Evolutionary conservation across 345 rosid genomes (phyloP).

Genomic region (Linum usitatissimum): DNA sequence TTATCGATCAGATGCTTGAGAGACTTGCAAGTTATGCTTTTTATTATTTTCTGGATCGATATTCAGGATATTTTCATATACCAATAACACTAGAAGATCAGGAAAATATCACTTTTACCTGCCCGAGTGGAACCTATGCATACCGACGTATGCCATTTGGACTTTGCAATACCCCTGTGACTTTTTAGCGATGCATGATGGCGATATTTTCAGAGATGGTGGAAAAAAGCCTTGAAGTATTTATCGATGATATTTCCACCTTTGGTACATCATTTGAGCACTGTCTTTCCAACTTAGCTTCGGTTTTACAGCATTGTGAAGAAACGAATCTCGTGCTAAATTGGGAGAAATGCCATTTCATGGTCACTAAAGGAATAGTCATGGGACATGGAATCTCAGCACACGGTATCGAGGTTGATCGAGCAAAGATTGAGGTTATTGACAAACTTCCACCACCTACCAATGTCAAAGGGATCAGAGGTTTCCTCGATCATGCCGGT

Average conservation of each 20-base stretch:
- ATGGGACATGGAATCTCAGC: neutral
- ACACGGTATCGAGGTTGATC: constrained; percentile 1
- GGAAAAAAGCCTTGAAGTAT: neutral
- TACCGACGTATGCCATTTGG: neutral
- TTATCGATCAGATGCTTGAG: neutral
- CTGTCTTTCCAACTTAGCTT: neutral
- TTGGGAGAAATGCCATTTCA: constrained; percentile 8
- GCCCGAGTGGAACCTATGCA: neutral
- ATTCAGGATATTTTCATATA: neutral
- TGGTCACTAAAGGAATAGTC: constrained; percentile 2
- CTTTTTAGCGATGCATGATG: constrained; percentile 5
- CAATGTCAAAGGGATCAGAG: neutral
- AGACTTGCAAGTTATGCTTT: neutral
- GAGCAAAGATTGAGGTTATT: constrained; percentile 1
- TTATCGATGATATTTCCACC: constrained; percentile 3
- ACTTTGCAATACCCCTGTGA: neutral
- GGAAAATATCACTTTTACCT: constrained; percentile 1
- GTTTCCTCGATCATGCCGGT: neutral
- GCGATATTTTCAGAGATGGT: constrained; percentile 4
- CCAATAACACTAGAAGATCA: neutral
- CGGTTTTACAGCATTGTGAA: neutral
- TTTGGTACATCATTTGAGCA: neutral
- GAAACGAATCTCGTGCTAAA: constrained; percentile 3
- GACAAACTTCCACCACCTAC: neutral
- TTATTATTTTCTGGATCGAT: constrained; percentile 2